Conservation (phyloP, 2,329 filamentous ascomycete genomes). For the Daldinia eschscholtzii region DNA sequence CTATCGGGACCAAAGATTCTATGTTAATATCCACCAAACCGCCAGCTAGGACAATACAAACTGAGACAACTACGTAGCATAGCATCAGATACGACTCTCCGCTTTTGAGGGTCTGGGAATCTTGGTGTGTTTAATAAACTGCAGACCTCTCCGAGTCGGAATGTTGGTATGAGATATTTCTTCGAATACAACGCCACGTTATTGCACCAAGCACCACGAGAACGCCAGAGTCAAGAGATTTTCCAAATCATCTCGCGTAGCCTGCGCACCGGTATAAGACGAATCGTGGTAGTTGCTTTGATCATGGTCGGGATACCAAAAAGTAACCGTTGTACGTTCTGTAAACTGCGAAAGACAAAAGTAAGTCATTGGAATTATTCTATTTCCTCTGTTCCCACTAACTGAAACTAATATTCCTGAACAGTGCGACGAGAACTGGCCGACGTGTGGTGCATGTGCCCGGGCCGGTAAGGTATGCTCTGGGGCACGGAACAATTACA, state of each 20-base stretch:
- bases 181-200: slow-evolving; percentile 28
- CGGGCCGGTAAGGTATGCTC: slow-evolving; percentile 48
- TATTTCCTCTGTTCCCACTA: not conserved
- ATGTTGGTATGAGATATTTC: slow-evolving; percentile 23
- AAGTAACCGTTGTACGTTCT: slow-evolving; percentile 51
- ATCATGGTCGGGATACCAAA: slow-evolving; percentile 52
- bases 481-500: slow-evolving; percentile 46
- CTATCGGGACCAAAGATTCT: slow-evolving; percentile 22
- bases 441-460: slow-evolving; percentile 49
- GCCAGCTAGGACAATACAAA: not conserved
- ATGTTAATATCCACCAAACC: slow-evolving; percentile 7
- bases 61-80: slow-evolving; percentile 27
- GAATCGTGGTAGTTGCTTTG: slow-evolving; percentile 8
- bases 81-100: slow-evolving; percentile 12
- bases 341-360: slow-evolving; percentile 51
- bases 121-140: slow-evolving; percentile 34
- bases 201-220: slow-evolving; percentile 14
- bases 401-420: slow-evolving; percentile 25
- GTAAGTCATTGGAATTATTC: slow-evolving; percentile 26
- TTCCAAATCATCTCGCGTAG: slow-evolving; percentile 7
- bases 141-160: slow-evolving; percentile 15
- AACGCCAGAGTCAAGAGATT: slow-evolving; percentile 1
- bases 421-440: slow-evolving; percentile 52
- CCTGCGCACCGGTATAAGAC: slow-evolving; percentile 13
- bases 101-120: slow-evolving; percentile 21